Evolutionary conservation across 2,329 filamentous ascomycete species (phyloP), one percentile per base, ranked within the genome.

Genomic region (Sporothrix phasma): DNA sequence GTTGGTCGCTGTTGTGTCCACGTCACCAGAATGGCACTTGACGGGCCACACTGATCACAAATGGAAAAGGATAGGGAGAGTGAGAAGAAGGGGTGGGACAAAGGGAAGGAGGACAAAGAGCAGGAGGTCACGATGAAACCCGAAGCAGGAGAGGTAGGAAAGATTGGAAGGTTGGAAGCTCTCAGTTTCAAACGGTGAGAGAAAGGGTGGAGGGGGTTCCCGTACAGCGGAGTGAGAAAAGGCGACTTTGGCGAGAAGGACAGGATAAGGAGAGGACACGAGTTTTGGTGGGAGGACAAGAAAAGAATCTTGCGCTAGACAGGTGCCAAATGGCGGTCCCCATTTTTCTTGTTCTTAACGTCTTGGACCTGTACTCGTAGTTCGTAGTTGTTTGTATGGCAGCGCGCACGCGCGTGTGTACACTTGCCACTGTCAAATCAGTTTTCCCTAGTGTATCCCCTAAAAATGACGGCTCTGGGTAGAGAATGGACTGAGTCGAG

Each of bases 1-100:
- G 69, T 76, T 80, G 71, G 75, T 69, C 67, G 69, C 69, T 60
- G 64, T 66, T 63, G 67, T 63, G 56, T 68, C 67, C 66, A 65
- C 64, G 68, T 66, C 64, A 69, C 67, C 69, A 70, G 71, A 59
- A 68, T 67, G 69, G 69, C 68, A 63, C 69, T 68, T 47, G 66
- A 63, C 34, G 60, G 61, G 66, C 67, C 65, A 69, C 63, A 34
- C 66, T 69, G 67, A 62, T 67, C 63, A 67, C 66, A 61, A 61
- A 63, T 41, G 39, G 39, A 43, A 26, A 37, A 13, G 26, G 24
- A 43, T 37, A n/a, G 24, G 29, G 45, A 43, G 26, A 19, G 34
- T 11, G 24, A 37, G 29, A 11, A 15, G n/a, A n/a, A 22, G 7
- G 29, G 39, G 41, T n/a, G n/a, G 37, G 41, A 54, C 58, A 58